Conservation (phyloP, 129 eudicot species). For the Flaveria brownii region DNA sequence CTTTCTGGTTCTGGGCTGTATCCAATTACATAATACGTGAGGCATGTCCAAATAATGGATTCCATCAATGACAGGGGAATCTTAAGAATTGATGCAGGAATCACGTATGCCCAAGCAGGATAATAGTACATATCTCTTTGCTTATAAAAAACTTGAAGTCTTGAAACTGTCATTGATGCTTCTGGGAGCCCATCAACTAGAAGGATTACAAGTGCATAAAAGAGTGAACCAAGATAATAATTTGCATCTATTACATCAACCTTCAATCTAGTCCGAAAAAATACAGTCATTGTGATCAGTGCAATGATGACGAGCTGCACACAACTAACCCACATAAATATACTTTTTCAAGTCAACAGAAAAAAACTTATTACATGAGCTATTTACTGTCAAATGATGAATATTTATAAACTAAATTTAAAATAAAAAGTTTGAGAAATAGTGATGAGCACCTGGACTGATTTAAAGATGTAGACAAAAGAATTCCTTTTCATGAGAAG, state of each 20-base stretch:
- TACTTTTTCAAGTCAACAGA: too few relatives aligned
- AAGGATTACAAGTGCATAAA: conserved; percentile 55
- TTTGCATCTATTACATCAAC: conserved; percentile 57
- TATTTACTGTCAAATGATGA: too few relatives aligned
- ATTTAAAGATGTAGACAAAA: conserved; percentile 57
- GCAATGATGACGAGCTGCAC: conserved; percentile 66
- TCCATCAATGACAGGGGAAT: conserved; percentile 56
- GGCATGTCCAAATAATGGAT: conserved; percentile 56
- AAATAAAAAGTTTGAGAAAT: too few relatives aligned
- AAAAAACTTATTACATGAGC: too few relatives aligned
- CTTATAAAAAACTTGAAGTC: conserved; percentile 72
- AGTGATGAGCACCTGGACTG: conserved; percentile 47
- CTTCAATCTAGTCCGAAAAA: conserved; percentile 54
- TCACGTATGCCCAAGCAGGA: conserved; percentile 87
- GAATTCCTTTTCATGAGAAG: conserved; percentile 67
- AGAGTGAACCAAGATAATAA: conserved; percentile 67
- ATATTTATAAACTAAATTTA: too few relatives aligned
- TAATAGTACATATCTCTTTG: conserved; percentile 76
- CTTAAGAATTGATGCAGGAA: conserved; percentile 70
- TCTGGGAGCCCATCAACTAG: conserved; percentile 76
- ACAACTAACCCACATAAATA: conserved; percentile 4
- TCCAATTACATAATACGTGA: conserved; percentile 74
- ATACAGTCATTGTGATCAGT: conserved; percentile 64
- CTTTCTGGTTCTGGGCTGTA: conserved; percentile 75
- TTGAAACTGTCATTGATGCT: conserved; percentile 58